Evolutionary conservation across 2,329 filamentous ascomycete species (phyloP), one percentile per base, ranked within the genome.

Genomic region (Emericellopsis atlantica): DNA sequence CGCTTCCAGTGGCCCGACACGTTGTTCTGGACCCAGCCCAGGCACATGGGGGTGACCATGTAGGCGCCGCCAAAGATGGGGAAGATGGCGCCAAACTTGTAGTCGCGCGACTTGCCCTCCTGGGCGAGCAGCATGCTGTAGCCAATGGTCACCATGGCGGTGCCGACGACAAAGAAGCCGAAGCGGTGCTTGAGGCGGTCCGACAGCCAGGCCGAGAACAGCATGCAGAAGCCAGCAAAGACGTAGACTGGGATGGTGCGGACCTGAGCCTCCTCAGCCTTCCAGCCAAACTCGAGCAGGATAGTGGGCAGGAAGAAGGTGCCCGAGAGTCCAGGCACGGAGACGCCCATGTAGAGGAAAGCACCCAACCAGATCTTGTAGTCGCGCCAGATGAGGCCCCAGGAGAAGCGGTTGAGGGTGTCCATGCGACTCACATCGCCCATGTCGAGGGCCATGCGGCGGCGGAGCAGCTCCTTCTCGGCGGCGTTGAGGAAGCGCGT

Each of bases 1-100:
- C 72, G 64, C 57, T 78, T 78, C 53, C 74, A 76, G 51, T 75
- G 71, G 1, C 73, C 73, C 1, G 62, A 65, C 47, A 76, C 62
- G 46, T 73, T 72, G 51, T 78, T 76, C 43, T 64, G 49, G 9
- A 78, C 57, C 74, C 74, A 79, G 6, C 64, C 69, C 22, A 78
- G 56, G 2, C 64, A 61, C 34, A 78, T 64, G 2, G 74, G 73
- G 44, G 73, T 69, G 4, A 67, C 65, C 39, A 72, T 69, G 50
- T 70, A 76, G 2, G 67, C 67, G 14, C 74, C 73, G 7, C 60
- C 59, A 3, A 70, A 68, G 48, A 77, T 56, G 31, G 74, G 60
- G 51, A 70, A 76, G 35, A 74, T 55, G 4, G 70, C 70, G 42
- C 71, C 67, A 54, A 76, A 76, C 35, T 70, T 39, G 54, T 40